A percentile compares a stretch with the other conserved stretches of the same genome.
Evolutionary conservation across 306 rosid species (phyloP).

Genomic region (Rubus parviflorus): DNA sequence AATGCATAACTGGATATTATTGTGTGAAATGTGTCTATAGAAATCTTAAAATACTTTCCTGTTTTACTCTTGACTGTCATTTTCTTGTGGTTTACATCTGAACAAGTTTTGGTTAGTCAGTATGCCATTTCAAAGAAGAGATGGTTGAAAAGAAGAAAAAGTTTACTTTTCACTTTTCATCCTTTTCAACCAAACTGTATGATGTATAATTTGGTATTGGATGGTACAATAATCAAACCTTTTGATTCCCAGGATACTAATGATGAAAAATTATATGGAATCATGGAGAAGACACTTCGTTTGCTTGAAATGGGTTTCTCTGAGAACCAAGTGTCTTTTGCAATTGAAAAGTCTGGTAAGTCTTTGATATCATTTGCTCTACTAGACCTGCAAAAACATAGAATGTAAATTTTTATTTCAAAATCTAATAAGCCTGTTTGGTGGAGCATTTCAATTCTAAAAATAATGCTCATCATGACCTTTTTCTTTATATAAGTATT

Average conservation of each 20-base stretch:
- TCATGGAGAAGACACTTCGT: conserved; percentile 81
- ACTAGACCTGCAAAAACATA: background rate
- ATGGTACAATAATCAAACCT: background rate
- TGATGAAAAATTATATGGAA: conserved; percentile 70
- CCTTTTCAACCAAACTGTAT: background rate
- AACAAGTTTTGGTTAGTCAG: background rate
- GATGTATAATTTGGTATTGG: background rate
- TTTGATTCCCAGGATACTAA: conserved; percentile 37
- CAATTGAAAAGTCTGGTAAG: conserved; percentile 78
- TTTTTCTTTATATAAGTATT: background rate
- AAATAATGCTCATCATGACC: background rate
- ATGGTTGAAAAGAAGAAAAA: background rate
- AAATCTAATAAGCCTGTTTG: background rate
- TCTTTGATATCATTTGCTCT: conserved; percentile 26
- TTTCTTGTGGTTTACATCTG: background rate
- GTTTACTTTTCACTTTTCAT: background rate
- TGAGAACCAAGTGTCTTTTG: conserved; percentile 82
- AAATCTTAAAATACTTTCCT: background rate
- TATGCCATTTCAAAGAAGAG: background rate
- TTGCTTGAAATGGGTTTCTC: conserved; percentile 97
- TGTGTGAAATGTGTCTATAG: no score
- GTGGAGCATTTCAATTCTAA: background rate
- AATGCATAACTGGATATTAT: background rate
- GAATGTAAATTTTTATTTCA: background rate
- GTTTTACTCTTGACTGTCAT: background rate